Conservation (phyloP, 179 eudicot species). For the Heliamphora pulchella region DNA sequence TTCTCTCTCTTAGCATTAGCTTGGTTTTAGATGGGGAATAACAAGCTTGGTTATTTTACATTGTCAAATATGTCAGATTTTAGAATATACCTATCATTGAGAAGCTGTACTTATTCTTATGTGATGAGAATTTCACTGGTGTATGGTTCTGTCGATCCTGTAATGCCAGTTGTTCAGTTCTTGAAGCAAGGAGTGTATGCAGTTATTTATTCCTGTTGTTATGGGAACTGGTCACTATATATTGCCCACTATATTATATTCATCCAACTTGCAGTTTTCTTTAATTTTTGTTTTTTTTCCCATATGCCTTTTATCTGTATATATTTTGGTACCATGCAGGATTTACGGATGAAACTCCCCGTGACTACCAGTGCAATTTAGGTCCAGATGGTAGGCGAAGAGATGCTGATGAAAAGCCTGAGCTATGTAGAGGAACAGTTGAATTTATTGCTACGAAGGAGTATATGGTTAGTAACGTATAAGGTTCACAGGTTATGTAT, state of each 20-base stretch:
- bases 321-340: constrained; percentile 36
- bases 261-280: not conserved
- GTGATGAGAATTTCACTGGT: not conserved
- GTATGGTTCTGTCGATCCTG: not conserved
- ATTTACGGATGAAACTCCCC: constrained; percentile 85
- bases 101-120: not conserved
- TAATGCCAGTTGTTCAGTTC: not conserved
- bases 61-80: not conserved
- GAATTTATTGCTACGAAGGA: constrained; percentile 95
- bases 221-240: not conserved
- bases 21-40: constrained; percentile 8
- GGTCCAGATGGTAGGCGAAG: constrained; percentile 98
- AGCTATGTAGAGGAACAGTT: constrained; percentile 91
- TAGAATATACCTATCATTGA: not conserved
- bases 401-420: constrained; percentile 98
- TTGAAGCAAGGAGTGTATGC: constrained; percentile 2
- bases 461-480: constrained; percentile 59
- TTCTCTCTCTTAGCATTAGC: not conserved
- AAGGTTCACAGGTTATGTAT: constrained; percentile 3
- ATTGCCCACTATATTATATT: constrained; percentile 1
- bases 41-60: not conserved
- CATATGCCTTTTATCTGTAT: not conserved
- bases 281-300: not conserved
- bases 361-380: constrained; percentile 92
- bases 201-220: constrained; percentile 1